Conservation (phyloP, 331 rosid species). For the Prunus yedoensis region DNA sequence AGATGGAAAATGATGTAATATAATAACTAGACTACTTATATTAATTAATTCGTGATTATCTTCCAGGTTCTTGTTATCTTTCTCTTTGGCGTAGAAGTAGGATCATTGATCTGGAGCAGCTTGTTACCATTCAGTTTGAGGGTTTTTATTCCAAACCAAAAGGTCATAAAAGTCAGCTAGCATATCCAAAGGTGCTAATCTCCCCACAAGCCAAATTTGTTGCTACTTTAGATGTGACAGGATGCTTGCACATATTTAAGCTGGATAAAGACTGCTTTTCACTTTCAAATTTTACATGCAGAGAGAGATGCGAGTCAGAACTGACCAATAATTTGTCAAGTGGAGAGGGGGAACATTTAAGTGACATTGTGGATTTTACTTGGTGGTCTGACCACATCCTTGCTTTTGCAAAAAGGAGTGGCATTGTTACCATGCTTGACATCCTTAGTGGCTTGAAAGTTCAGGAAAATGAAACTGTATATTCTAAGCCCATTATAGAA, state of each 20-base stretch:
- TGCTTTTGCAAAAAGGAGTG: constrained; percentile 55
- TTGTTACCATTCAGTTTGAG: constrained; percentile 65
- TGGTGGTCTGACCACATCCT: constrained; percentile 93
- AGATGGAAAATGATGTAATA: not conserved
- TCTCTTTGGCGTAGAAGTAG: constrained; percentile 70
- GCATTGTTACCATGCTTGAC: constrained; percentile 66
- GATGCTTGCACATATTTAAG: constrained; percentile 67
- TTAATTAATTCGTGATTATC: constrained; percentile 12
- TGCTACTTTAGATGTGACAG: constrained; percentile 78
- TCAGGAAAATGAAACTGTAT: constrained; percentile 55
- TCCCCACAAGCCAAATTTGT: constrained; percentile 76
- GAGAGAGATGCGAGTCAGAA: constrained; percentile 39
- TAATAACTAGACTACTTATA: not conserved
- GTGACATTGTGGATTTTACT: constrained; percentile 68
- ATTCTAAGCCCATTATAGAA: constrained; percentile 74
- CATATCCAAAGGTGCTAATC: constrained; percentile 78
- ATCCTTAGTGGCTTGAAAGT: constrained; percentile 61
- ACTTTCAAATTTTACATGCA: constrained; percentile 50
- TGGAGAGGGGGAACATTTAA: constrained; percentile 30
- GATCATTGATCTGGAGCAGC: constrained; percentile 55
- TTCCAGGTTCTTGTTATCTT: constrained; percentile 70
- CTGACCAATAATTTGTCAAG: constrained; percentile 31
- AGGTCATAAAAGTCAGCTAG: constrained; percentile 49
- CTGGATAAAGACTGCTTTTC: constrained; percentile 54
- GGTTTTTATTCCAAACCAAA: constrained; percentile 66